phyloP scores from a whole-genome alignment of 1,139 yeast species.

The Pichia sp. region DNA sequence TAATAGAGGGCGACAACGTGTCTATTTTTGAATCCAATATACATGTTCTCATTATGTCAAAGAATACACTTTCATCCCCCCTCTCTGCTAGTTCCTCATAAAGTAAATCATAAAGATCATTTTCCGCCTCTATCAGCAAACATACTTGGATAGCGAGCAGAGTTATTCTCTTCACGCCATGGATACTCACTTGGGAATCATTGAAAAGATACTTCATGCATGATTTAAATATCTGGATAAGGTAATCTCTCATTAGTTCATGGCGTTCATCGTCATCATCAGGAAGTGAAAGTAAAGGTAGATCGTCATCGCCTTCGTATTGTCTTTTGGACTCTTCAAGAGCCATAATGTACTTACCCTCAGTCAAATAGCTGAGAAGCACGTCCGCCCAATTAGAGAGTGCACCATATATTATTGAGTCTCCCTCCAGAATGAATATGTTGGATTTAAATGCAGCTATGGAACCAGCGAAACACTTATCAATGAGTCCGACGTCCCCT shows the following conservation, averaged over 20 bases:
- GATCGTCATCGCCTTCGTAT: constrained; percentile 44
- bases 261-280: constrained; percentile 36
- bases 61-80: constrained; percentile 33
- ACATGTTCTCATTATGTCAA: constrained; percentile 43
- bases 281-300: constrained; percentile 50
- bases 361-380: constrained; percentile 40
- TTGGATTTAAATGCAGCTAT: too few relatives aligned
- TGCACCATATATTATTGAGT: constrained; percentile 48
- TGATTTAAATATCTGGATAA: constrained; percentile 49
- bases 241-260: constrained; percentile 43
- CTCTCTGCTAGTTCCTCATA: constrained; percentile 39
- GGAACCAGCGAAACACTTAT: not conserved
- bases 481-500: too few relatives aligned
- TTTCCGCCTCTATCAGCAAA: constrained; percentile 30
- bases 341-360: constrained; percentile 47
- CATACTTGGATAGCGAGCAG: constrained; percentile 34
- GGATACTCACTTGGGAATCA: not conserved
- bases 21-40: constrained; percentile 41
- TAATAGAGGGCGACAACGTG: constrained; percentile 52
- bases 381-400: constrained; percentile 72
- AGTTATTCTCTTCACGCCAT: not conserved
- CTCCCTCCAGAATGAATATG: constrained; percentile 42
- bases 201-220: constrained; percentile 38
- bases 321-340: constrained; percentile 47
- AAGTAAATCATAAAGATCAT: constrained; percentile 43